phyloP scores from a whole-genome alignment of 768 basidiomycete species.

The Coprinellus micaceus region DNA sequence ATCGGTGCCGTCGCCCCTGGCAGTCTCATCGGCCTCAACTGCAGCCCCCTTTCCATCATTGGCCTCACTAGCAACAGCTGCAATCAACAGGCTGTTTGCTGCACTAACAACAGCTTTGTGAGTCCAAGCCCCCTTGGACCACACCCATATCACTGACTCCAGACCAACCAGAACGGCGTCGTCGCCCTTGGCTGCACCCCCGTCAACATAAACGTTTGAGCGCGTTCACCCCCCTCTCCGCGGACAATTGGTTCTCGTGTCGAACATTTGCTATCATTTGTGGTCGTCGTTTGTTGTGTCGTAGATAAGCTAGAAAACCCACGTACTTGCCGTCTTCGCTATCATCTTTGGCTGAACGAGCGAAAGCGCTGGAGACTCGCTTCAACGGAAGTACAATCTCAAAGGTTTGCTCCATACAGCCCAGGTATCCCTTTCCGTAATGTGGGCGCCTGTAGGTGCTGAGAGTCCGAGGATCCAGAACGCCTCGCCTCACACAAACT shows the following conservation, averaged over 20 bases:
- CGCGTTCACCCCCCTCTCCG: background rate
- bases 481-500: background rate
- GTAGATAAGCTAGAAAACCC: background rate
- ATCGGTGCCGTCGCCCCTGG: constrained; percentile 4
- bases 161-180: constrained; percentile 13
- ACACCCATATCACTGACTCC: background rate
- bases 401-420: background rate
- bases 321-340: background rate
- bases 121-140: constrained; percentile 2
- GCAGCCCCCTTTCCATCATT: constrained; percentile 18
- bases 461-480: too few relatives aligned
- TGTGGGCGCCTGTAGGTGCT: background rate
- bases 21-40: constrained; percentile 14
- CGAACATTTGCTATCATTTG: background rate
- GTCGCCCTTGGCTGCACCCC: constrained; percentile 23
- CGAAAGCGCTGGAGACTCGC: background rate
- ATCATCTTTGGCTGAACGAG: background rate
- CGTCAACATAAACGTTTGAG: constrained; percentile 11
- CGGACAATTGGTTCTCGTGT: background rate
- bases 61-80: constrained; percentile 18
- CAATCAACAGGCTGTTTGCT: constrained; percentile 28
- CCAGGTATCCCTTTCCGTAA: too few relatives aligned
- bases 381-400: background rate
- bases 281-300: background rate
- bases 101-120: constrained; percentile 23